phyloP scores from a whole-genome alignment of 1,284 basidiomycete genomes.

The Vanrija pseudolonga region DNA sequence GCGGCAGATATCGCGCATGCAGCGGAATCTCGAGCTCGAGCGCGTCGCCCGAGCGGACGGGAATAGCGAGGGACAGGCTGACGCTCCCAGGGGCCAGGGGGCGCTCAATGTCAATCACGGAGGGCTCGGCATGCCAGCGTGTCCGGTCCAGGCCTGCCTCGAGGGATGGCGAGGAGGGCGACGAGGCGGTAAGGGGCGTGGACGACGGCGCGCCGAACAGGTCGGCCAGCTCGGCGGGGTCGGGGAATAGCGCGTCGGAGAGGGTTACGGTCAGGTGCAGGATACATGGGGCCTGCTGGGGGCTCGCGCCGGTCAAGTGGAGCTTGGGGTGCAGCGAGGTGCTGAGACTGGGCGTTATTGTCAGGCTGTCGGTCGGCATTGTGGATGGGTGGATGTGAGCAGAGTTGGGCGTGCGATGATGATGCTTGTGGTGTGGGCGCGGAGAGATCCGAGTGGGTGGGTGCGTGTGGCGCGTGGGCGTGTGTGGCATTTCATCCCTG shows the following conservation, averaged over 20 bases:
- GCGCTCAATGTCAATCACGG: conserved; percentile 32
- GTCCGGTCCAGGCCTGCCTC: not conserved
- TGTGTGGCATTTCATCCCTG: too few species aligned
- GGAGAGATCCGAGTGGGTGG: too few species aligned
- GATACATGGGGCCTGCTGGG: not conserved
- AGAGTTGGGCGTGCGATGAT: too few species aligned
- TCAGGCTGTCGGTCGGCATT: too few species aligned
- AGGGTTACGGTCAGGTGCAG: conserved; percentile 23
- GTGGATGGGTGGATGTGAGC: too few species aligned
- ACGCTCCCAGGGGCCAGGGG: conserved; percentile 8
- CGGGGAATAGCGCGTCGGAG: conserved; percentile 37
- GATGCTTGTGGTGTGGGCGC: too few species aligned
- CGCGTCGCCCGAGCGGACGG: not conserved
- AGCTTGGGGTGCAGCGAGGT: too few species aligned
- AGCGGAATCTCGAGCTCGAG: conserved; percentile 26
- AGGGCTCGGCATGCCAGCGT: conserved; percentile 7
- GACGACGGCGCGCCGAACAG: conserved; percentile 6
- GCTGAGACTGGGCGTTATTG: too few species aligned
- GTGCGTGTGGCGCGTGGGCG: too few species aligned
- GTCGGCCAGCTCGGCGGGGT: conserved; percentile 27
- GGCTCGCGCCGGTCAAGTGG: too few species aligned
- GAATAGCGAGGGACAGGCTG: not conserved
- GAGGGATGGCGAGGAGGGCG: not conserved
- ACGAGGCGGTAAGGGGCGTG: not conserved
- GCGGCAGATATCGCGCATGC: conserved; percentile 38